These are phyloP conservation scores for Teratosphaeria zuluensis DNA, from an alignment of 2,329 filamentous ascomycete species.

Conservation along the genomic window DNA sequence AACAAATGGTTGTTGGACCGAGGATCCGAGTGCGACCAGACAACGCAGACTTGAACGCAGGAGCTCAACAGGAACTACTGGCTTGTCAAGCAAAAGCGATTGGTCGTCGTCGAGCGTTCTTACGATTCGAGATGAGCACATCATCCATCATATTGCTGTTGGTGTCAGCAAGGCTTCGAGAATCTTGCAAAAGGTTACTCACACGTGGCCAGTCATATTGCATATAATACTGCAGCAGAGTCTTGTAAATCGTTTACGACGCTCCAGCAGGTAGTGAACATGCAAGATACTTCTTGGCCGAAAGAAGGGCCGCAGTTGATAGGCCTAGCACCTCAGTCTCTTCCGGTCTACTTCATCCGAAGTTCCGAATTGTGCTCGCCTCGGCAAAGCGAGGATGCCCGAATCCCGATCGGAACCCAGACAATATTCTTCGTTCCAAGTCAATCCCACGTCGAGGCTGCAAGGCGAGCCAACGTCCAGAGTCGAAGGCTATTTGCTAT, in stretches of 20 bases:
- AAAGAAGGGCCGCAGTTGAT: neutral
- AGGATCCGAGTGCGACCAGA: neutral
- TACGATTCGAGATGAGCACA: slow-evolving; percentile 3
- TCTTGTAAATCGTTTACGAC: too few relatives aligned
- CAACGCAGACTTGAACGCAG: neutral
- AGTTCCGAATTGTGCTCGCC: neutral
- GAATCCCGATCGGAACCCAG: too few relatives aligned
- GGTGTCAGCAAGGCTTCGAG: neutral
- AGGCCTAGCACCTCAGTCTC: neutral
- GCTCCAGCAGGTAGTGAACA: too few relatives aligned
- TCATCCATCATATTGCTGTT: slow-evolving; percentile 3
- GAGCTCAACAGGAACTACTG: neutral
- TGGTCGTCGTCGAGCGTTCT: neutral
- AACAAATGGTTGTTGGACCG: slow-evolving; percentile 1
- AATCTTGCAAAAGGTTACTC: neutral
- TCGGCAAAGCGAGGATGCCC: too few relatives aligned
- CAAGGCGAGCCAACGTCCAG: too few relatives aligned
- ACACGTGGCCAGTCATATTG: slow-evolving; percentile 1
- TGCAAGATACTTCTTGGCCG: too few relatives aligned
- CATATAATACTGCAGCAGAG: neutral
- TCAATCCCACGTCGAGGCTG: too few relatives aligned
- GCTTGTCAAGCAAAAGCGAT: neutral
- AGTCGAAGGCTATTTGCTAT: too few relatives aligned
- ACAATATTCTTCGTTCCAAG: too few relatives aligned
- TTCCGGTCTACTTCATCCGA: neutral